phyloP scores from a whole-genome alignment of 108 stramenopile species.

The Nitzschia sp. region DNA sequence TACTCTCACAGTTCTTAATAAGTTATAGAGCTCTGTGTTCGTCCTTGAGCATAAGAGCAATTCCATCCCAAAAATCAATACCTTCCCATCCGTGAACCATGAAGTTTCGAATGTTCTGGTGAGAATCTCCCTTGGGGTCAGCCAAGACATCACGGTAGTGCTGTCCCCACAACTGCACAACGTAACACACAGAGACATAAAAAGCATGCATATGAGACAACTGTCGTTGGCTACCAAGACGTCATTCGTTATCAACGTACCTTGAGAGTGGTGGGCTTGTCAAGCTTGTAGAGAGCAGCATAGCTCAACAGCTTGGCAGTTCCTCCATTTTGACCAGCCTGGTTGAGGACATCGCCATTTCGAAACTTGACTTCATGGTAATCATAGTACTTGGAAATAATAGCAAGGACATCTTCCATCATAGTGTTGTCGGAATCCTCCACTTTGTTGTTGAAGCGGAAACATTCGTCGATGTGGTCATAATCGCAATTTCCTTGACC shows the following conservation, averaged over 20 bases:
- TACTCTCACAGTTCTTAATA: no score
- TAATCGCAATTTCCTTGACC: no score
- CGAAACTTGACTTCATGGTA: slow-evolving; percentile 74
- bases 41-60: slow-evolving; percentile 77
- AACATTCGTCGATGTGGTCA: no score
- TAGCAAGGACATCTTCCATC: slow-evolving; percentile 80
- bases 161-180: slow-evolving; percentile 78
- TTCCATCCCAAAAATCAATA: slow-evolving; percentile 86
- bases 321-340: slow-evolving; percentile 83
- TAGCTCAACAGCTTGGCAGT: slow-evolving; percentile 80
- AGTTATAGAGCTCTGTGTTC: not conserved
- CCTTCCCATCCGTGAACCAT: slow-evolving; percentile 81
- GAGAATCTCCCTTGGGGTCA: slow-evolving; percentile 68
- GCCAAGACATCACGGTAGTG: slow-evolving; percentile 84
- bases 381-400: slow-evolving; percentile 81
- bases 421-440: slow-evolving; percentile 45
- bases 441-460: not conserved
- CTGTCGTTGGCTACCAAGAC: not conserved
- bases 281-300: slow-evolving; percentile 74
- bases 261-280: slow-evolving; percentile 81
- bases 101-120: slow-evolving; percentile 87
- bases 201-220: not conserved
- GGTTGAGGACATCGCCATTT: slow-evolving; percentile 80
- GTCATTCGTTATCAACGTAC: slow-evolving; percentile 36
- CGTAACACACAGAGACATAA: not conserved